Conservation (phyloP, 495 filamentous ascomycete genomes). For the Lindgomyces ingoldianus region DNA sequence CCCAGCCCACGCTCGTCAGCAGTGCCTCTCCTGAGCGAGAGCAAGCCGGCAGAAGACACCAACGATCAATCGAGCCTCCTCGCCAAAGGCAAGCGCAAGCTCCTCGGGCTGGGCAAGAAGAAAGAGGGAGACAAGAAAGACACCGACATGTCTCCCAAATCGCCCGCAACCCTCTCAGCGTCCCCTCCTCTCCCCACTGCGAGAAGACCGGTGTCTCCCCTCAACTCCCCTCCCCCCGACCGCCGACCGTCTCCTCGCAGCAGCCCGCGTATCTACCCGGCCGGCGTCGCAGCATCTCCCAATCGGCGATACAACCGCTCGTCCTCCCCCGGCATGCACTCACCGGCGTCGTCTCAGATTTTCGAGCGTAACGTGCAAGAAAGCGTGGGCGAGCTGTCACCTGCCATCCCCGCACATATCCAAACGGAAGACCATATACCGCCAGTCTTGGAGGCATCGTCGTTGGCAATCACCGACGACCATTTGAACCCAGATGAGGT, state of each 20-base stretch:
- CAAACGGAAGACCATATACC: conserved; percentile 91
- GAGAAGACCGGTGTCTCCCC: background rate
- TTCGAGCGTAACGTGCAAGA: conserved; percentile 95
- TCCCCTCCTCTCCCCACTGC: conserved; percentile 20
- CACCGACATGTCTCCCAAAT: conserved; percentile 20
- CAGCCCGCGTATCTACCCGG: conserved; percentile 35
- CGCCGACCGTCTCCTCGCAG: conserved; percentile 31
- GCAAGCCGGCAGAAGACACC: conserved; percentile 4
- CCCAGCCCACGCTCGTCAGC: conserved; percentile 21
- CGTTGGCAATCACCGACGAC: conserved; percentile 81
- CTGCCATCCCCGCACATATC: conserved; percentile 84
- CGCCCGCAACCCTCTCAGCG: conserved; percentile 20
- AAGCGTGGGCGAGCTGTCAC: conserved; percentile 54
- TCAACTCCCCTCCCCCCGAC: conserved; percentile 8
- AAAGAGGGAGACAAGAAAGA: conserved; percentile 22
- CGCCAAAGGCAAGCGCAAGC: conserved; percentile 37
- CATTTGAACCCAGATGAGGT: conserved; percentile 76
- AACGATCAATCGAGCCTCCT: conserved; percentile 27
- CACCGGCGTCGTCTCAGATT: conserved; percentile 69
- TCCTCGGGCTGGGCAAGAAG: conserved; percentile 32
- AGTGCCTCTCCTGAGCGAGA: conserved; percentile 22
- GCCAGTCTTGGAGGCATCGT: conserved; percentile 83
- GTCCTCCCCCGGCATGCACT: conserved; percentile 47
- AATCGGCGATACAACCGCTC: conserved; percentile 40
- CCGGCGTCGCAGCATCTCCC: conserved; percentile 25